phyloP scores from a whole-genome alignment of 73 alveolate species.

The Uronychia setigera region DNA sequence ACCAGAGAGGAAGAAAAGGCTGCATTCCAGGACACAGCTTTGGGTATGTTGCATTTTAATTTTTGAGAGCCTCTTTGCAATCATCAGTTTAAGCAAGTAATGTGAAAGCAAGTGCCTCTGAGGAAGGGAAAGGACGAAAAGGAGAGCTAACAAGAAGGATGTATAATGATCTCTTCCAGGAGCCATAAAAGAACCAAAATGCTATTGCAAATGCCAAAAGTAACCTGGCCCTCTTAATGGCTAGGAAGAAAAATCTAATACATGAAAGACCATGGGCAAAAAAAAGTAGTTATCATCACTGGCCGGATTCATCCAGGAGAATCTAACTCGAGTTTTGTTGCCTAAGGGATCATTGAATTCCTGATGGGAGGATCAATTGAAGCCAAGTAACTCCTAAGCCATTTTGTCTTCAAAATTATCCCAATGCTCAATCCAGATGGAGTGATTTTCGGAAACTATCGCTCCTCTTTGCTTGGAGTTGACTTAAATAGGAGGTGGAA shows the following conservation, averaged over 20 bases:
- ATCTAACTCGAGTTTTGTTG: constrained; percentile 79
- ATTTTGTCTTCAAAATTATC: constrained; percentile 83
- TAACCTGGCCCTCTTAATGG: background rate
- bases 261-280: background rate
- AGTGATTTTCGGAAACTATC: constrained; percentile 90
- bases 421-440: constrained; percentile 95
- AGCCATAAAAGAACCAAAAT: background rate
- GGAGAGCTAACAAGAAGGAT: background rate
- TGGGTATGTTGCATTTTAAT: background rate
- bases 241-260: background rate
- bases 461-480: constrained; percentile 87
- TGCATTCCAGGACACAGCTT: background rate
- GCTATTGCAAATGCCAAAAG: background rate
- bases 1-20: background rate
- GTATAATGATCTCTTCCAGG: background rate
- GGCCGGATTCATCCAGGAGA: constrained; percentile 96
- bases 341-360: constrained; percentile 87
- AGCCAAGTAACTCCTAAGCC: constrained; percentile 76
- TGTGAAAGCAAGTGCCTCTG: no score
- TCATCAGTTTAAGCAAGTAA: no score
- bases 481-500: constrained; percentile 94
- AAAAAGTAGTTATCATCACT: constrained; percentile 70
- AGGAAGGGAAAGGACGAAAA: background rate
- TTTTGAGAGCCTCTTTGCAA: no score
- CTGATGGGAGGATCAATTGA: constrained; percentile 72